Percentiles rank a stretch among this genome's conserved stretches.
phyloP scores from a whole-genome alignment of 225 moss, liverwort and hornwort species.

The Lunularia cruciata region DNA sequence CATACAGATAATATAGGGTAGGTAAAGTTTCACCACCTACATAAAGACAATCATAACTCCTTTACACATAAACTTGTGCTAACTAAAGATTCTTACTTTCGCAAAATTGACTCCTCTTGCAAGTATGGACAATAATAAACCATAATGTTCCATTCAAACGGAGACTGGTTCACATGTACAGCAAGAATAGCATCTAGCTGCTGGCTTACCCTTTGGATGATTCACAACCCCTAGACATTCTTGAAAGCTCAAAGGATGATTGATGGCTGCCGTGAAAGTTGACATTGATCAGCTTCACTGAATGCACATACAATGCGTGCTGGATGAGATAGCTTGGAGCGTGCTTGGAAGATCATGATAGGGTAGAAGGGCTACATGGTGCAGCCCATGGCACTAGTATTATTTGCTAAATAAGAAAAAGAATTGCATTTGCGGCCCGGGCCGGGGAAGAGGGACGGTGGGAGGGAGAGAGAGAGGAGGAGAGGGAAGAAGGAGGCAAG shows the following conservation, averaged over 20 bases:
- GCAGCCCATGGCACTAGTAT: conserved; percentile 24
- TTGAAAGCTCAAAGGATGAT: conserved; percentile 24
- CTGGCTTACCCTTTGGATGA: conserved; percentile 23
- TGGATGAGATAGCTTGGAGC: conserved; percentile 18
- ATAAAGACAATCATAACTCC: conserved; percentile 30
- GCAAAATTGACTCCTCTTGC: conserved; percentile 32
- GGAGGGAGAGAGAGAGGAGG: conserved; percentile 1
- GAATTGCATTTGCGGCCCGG: conserved; percentile 26
- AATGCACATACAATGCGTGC: conserved; percentile 22
- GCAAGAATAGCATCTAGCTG: conserved; percentile 13
- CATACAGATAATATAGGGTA: conserved; percentile 21
- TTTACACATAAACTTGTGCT: conserved; percentile 17
- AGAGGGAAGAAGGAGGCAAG: conserved; percentile 17
- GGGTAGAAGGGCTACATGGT: conserved; percentile 28
- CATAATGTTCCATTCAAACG: conserved; percentile 28
- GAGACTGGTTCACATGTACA: conserved; percentile 32
- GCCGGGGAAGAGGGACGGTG: background rate
- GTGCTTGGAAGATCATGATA: conserved; percentile 28
- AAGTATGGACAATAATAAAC: conserved; percentile 23
- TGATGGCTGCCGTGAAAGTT: conserved; percentile 12
- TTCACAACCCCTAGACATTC: conserved; percentile 25
- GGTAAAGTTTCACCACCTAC: conserved; percentile 17
- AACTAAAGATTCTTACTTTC: conserved; percentile 19
- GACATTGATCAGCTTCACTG: conserved; percentile 8
- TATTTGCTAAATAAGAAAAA: conserved; percentile 29